These are phyloP conservation scores for Tolypocladium pustulatum DNA, from an alignment of 2,329 filamentous ascomycete genomes.

Conservation along the genomic window DNA sequence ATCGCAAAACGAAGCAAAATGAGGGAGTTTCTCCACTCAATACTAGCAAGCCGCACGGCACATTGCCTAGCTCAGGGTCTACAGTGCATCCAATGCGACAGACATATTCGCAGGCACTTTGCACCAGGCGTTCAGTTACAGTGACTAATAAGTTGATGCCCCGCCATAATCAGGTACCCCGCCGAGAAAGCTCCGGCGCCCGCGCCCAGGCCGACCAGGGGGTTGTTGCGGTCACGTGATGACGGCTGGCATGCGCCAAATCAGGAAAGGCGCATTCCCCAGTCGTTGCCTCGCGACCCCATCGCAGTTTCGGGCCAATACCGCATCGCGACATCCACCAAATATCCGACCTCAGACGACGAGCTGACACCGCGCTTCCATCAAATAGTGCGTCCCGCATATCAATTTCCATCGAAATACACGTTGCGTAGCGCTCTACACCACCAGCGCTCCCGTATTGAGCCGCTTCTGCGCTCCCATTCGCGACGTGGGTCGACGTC, in stretches of 20 bases:
- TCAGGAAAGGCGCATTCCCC: not conserved
- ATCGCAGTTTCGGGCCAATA: not conserved
- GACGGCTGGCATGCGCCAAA: too few species aligned
- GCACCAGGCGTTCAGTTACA: too few species aligned
- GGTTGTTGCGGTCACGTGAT: too few species aligned
- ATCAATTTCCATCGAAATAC: constrained; percentile 18
- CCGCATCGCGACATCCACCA: constrained; percentile 5
- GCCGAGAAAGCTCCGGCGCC: not conserved
- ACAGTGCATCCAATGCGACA: too few species aligned
- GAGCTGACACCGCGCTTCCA: constrained; percentile 6
- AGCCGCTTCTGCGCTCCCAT: not conserved
- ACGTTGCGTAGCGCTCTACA: constrained; percentile 9
- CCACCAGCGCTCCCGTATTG: constrained; percentile 10
- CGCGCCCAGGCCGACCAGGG: too few species aligned
- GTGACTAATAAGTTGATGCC: too few species aligned
- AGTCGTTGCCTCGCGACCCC: not conserved
- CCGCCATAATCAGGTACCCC: not conserved
- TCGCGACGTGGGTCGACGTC: constrained; percentile 9
- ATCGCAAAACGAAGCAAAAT: too few species aligned
- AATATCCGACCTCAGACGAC: constrained; percentile 7
- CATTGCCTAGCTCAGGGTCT: too few species aligned
- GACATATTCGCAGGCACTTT: too few species aligned
- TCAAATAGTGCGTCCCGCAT: constrained; percentile 6
- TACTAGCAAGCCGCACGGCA: too few species aligned
- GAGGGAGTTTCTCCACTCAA: too few species aligned